Evolutionary conservation across 2,329 filamentous ascomycete species (phyloP).

Genomic region (Aspergillus cejpii): DNA sequence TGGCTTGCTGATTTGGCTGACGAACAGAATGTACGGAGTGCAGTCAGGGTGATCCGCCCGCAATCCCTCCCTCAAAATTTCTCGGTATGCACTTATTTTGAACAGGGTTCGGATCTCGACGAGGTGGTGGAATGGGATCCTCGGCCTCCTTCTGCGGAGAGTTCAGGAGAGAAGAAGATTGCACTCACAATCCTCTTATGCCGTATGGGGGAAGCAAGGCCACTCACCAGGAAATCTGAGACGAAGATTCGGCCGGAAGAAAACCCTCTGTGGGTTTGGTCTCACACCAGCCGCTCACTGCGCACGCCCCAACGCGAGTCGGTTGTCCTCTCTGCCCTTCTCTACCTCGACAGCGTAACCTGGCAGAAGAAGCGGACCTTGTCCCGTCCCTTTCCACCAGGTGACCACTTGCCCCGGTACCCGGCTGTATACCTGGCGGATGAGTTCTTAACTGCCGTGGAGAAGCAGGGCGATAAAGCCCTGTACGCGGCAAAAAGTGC

Average conservation of each 20-base stretch:
- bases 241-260: neutral
- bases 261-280: neutral
- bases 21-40: neutral
- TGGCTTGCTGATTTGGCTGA: neutral
- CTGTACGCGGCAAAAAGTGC: neutral
- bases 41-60: neutral
- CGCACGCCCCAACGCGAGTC: constrained; percentile 3
- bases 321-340: constrained; percentile 12
- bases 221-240: neutral
- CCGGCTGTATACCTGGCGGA: neutral
- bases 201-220: neutral
- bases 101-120: neutral
- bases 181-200: neutral
- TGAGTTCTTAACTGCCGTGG: constrained; percentile 9
- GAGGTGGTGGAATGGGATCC: neutral
- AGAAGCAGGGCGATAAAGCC: neutral
- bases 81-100: neutral
- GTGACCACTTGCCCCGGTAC: neutral
- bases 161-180: neutral
- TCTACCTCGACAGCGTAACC: constrained; percentile 12
- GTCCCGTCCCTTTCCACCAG: constrained; percentile 5
- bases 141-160: neutral
- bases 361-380: neutral
- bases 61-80: neutral
- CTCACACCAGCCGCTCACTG: neutral